Evolutionary conservation across 768 basidiomycete genomes (phyloP).

Genomic region (Boletus pseudopeckii): DNA sequence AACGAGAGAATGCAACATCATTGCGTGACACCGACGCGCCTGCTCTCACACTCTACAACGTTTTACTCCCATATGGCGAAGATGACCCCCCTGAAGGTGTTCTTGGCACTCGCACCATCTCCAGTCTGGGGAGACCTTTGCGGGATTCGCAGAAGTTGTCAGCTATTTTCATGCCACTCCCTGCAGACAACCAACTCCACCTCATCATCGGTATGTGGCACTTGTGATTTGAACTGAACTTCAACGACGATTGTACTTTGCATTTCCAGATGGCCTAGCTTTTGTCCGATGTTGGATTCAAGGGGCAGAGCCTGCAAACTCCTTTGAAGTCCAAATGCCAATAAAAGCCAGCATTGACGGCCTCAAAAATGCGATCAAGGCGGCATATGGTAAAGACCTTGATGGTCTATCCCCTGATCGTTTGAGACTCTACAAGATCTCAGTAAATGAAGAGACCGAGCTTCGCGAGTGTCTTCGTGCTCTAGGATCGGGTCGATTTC

Average conservation of each 20-base stretch:
- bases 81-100: too few relatives aligned
- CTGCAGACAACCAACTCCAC: background rate
- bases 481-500: background rate
- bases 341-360: background rate
- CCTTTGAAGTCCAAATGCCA: background rate
- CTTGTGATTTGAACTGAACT: background rate
- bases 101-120: background rate
- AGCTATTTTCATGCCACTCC: background rate
- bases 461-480: background rate
- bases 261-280: background rate
- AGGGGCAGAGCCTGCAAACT: background rate
- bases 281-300: background rate
- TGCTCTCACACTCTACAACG: too few relatives aligned
- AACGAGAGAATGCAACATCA: too few relatives aligned
- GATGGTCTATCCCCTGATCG: background rate
- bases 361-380: background rate
- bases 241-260: background rate
- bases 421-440: background rate
- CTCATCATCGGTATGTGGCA: background rate
- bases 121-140: background rate
- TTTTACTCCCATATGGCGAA: too few relatives aligned
- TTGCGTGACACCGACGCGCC: too few relatives aligned
- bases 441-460: background rate
- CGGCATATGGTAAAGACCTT: background rate
- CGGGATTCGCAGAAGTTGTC: background rate